Conservation (phyloP, 139 green algal species). For the Astrephomene gubernaculifera region DNA sequence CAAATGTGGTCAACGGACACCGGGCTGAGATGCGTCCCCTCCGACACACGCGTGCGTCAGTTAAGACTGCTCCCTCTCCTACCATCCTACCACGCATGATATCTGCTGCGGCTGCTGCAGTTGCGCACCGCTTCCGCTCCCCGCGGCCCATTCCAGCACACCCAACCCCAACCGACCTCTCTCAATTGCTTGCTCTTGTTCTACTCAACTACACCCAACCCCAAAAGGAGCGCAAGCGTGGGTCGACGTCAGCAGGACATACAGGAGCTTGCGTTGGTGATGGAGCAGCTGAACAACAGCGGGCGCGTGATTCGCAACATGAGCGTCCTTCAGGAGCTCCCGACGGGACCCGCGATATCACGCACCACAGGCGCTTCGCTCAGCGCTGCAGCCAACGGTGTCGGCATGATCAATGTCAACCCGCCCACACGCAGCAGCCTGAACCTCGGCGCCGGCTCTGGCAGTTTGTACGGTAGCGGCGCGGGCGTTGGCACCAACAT, state of each 20-base stretch:
- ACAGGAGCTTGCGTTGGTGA: neutral
- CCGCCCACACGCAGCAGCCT: no score
- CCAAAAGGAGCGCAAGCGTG: conserved; percentile 17
- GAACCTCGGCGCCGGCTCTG: neutral
- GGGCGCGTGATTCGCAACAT: conserved; percentile 13
- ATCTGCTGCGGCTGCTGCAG: no score
- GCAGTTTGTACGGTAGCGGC: neutral
- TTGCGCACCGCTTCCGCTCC: no score
- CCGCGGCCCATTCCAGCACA: neutral
- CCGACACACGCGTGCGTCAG: no score
- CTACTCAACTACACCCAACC: no score
- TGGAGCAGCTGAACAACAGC: neutral
- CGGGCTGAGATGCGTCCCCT: no score
- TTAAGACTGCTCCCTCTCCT: no score
- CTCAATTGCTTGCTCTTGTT: no score
- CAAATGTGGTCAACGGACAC: neutral
- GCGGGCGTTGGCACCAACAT: neutral
- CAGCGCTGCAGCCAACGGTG: neutral
- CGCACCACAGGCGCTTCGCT: neutral
- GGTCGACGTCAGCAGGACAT: neutral
- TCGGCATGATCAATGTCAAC: neutral
- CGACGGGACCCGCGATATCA: neutral
- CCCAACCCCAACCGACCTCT: neutral
- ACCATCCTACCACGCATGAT: no score
- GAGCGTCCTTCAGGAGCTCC: neutral